Evolutionary conservation across 1,284 basidiomycete genomes (phyloP).

Genomic region (Leccinum griseonigrum): DNA sequence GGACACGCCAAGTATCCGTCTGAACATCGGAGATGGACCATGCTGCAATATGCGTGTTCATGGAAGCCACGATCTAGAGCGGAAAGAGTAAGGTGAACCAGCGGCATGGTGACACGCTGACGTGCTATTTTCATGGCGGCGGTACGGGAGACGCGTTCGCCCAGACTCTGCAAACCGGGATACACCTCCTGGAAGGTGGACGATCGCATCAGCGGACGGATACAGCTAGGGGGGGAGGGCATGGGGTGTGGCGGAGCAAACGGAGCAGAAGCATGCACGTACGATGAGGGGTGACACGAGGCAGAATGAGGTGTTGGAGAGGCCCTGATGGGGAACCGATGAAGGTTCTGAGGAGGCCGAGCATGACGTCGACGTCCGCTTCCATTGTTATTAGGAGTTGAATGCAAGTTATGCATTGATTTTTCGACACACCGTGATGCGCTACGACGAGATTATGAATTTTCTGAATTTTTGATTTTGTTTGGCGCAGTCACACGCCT

Average conservation of each 20-base stretch:
- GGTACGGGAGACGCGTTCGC: conserved; percentile 54
- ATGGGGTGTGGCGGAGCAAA: conserved; percentile 1
- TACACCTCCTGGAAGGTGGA: conserved; percentile 75
- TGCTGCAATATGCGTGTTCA: conserved; percentile 61
- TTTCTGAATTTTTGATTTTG: too few relatives aligned
- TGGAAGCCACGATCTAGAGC: conserved; percentile 66
- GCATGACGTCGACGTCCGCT: conserved; percentile 39
- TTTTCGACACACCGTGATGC: too few relatives aligned
- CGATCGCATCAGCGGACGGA: conserved; percentile 63
- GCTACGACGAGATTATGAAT: too few relatives aligned
- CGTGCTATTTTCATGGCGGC: conserved; percentile 75
- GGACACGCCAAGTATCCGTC: conserved; percentile 67
- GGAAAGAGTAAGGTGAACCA: not conserved
- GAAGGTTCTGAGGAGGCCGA: conserved; percentile 56
- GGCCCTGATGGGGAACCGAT: conserved; percentile 55
- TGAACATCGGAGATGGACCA: conserved; percentile 70
- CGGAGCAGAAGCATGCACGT: conserved; percentile 25
- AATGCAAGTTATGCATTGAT: too few relatives aligned
- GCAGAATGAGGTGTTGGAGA: conserved; percentile 56
- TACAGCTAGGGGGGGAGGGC: conserved; percentile 50
- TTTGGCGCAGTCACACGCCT: too few relatives aligned
- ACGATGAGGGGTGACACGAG: conserved; percentile 56
- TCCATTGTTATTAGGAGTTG: not conserved
- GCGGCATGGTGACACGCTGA: conserved; percentile 15
- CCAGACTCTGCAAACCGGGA: conserved; percentile 48